Conservation (phyloP, 2,329 filamentous ascomycete genomes). For the Colletotrichum brevisporum region DNA sequence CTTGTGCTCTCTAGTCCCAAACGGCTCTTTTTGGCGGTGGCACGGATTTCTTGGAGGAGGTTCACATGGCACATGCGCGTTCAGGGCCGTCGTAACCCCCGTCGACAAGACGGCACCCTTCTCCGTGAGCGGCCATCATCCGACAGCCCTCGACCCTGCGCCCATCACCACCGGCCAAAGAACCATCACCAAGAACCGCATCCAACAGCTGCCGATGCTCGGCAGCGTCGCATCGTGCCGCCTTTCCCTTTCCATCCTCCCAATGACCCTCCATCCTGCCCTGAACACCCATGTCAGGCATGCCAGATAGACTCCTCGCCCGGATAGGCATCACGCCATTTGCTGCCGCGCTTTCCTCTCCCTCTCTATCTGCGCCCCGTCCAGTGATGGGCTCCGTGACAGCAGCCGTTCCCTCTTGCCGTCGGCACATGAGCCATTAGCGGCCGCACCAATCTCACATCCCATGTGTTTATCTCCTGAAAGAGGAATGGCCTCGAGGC, state of each 20-base stretch:
- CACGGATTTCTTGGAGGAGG: too few relatives aligned
- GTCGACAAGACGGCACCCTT: neutral
- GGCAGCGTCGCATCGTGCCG: neutral
- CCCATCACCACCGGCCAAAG: neutral
- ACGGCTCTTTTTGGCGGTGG: neutral
- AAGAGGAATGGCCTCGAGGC: neutral
- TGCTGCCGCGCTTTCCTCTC: neutral
- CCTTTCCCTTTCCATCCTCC: neutral
- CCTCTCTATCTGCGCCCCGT: neutral
- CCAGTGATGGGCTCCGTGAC: neutral
- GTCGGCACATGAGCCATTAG: slow-evolving; percentile 19
- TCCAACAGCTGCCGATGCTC: slow-evolving; percentile 1
- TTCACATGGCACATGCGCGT: too few relatives aligned
- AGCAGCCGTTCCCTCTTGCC: neutral
- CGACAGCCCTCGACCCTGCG: neutral
- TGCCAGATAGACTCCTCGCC: slow-evolving; percentile 19
- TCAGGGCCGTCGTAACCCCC: too few relatives aligned
- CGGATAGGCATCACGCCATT: slow-evolving; percentile 12
- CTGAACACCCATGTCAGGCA: slow-evolving; percentile 4
- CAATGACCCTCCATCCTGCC: neutral
- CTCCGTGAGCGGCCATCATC: slow-evolving; percentile 12
- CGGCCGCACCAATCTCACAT: slow-evolving; percentile 13
- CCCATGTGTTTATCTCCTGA: neutral
- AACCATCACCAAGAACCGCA: neutral
- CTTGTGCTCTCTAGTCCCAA: neutral